These are phyloP conservation scores for Coemansia furcata DNA, from an alignment of 192 early-diverging fungal species.

Conservation along the genomic window DNA sequence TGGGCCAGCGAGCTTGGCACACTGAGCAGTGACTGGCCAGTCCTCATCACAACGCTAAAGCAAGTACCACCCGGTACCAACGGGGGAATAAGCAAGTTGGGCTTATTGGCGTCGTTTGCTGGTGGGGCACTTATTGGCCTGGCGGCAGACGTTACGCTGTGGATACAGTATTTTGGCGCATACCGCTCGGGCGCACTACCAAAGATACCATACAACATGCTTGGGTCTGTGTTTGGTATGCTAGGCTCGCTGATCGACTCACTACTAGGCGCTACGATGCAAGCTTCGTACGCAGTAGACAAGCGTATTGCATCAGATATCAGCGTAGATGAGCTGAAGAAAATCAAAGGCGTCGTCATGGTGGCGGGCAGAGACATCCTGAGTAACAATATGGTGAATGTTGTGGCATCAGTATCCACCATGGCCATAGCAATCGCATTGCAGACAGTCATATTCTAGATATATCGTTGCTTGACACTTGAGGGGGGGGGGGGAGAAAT, in stretches of 20 bases:
- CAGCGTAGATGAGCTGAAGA: conserved; percentile 51
- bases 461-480: background rate
- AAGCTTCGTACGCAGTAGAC: conserved; percentile 66
- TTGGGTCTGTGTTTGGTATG: conserved; percentile 66
- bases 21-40: conserved; percentile 68
- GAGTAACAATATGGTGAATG: conserved; percentile 73
- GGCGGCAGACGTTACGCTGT: conserved; percentile 54
- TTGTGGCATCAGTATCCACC: conserved; percentile 35
- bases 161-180: conserved; percentile 49
- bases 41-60: conserved; percentile 76
- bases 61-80: conserved; percentile 90
- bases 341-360: conserved; percentile 49
- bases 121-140: conserved; percentile 74
- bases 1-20: conserved; percentile 92
- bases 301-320: conserved; percentile 48
- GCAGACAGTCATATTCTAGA: background rate
- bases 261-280: conserved; percentile 77
- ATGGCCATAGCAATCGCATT: conserved; percentile 15
- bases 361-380: conserved; percentile 70
- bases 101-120: conserved; percentile 70
- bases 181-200: conserved; percentile 29
- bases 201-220: conserved; percentile 44
- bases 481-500: background rate
- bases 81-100: conserved; percentile 75
- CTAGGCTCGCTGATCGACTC: conserved; percentile 82